A percentile compares a stretch with the other conserved stretches of the same genome.
These are phyloP conservation scores for Aspergillus pseudoglaucus DNA, from an alignment of 2,329 filamentous ascomycete species.

Conservation along the genomic window DNA sequence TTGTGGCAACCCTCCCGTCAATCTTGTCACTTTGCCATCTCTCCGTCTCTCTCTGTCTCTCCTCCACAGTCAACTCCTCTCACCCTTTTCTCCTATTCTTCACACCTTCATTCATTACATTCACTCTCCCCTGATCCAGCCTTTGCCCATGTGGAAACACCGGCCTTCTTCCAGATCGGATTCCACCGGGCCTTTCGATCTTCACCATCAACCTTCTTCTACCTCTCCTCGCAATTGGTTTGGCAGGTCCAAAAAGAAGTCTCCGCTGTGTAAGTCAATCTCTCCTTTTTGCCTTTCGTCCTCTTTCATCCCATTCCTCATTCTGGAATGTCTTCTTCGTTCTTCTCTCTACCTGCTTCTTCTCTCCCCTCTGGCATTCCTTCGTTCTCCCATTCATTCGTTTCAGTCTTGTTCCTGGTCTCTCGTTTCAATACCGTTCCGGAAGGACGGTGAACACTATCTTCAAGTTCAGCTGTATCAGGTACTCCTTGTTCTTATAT, in stretches of 20 bases:
- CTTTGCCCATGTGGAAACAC: constrained; percentile 36
- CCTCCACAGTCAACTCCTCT: constrained; percentile 3
- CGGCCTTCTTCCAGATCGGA: constrained; percentile 35
- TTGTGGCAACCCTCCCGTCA: constrained; percentile 1
- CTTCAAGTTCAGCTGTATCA: too few species aligned
- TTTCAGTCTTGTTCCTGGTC: background rate
- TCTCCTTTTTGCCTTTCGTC: constrained; percentile 5
- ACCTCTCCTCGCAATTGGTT: constrained; percentile 22
- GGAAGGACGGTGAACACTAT: too few species aligned
- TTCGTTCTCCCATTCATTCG: constrained; percentile 1
- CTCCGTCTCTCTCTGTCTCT: constrained; percentile 9
- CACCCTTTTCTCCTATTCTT: constrained; percentile 4
- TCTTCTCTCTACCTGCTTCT: constrained; percentile 2
- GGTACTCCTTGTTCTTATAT: too few species aligned
- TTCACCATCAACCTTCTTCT: constrained; percentile 21
- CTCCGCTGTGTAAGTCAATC: constrained; percentile 23
- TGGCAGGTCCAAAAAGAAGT: constrained; percentile 31
- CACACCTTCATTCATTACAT: too few species aligned
- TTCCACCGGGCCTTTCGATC: constrained; percentile 27
- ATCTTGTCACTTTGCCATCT: constrained; percentile 4
- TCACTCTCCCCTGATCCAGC: constrained; percentile 7
- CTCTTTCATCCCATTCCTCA: background rate
- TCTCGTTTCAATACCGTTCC: background rate
- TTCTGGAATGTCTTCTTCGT: background rate
- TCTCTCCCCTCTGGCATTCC: background rate